Base-by-base conservation (phyloP, 495 filamentous ascomycete species). In the Cercophora scortea region DNA sequence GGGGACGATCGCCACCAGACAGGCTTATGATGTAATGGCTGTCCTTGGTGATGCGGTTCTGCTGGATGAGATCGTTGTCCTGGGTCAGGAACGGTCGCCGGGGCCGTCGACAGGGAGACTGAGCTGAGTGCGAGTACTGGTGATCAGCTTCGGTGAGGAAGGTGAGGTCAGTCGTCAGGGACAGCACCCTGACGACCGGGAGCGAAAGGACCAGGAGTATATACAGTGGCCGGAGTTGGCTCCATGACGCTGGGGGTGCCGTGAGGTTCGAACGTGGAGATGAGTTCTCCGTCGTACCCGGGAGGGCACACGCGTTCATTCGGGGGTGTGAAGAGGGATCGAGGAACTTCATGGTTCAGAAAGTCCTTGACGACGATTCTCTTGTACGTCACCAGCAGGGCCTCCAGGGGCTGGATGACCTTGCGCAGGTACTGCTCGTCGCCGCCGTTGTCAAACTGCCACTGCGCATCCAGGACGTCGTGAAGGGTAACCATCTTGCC, bases 291-390 rank as follows among this genome's bases (percentile, higher is more conserved):
- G 45, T 67, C 61, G 42, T 62, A 61, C 40, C 55, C 56, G 55
- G 54, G 71, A 50, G 62, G 54, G 55, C 60, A 64, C 16, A 55
- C 42, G 34, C 50, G 58, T 32, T 63, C 58, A n/a, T 43, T 56
- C 25, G 59, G 54, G 25, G 66, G 62, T 41, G 63, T 62, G 45
- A 57, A 58, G 47, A 74, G 62, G 18, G 67, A 60, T 35, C 65
- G 40, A 45, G 68, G 47, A 49, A 71, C 56, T 42, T 66, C 68
- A 44, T 60, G 40, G 25, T 45, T 52, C 49, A 34, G 35, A n/a
- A n/a, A 93, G 66, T 98, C 93, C 79, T 98, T 98, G 61, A 98
- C 90, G 19, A 98, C 90, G 52, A 98, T 86, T 64, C 93, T 80
- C 75, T 95, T 95, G 76, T 96, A 96, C 17, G 83, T 84, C 15